Evolutionary conservation across 1,284 basidiomycete species (phyloP).

Genomic region (Ustilago loliicola): DNA sequence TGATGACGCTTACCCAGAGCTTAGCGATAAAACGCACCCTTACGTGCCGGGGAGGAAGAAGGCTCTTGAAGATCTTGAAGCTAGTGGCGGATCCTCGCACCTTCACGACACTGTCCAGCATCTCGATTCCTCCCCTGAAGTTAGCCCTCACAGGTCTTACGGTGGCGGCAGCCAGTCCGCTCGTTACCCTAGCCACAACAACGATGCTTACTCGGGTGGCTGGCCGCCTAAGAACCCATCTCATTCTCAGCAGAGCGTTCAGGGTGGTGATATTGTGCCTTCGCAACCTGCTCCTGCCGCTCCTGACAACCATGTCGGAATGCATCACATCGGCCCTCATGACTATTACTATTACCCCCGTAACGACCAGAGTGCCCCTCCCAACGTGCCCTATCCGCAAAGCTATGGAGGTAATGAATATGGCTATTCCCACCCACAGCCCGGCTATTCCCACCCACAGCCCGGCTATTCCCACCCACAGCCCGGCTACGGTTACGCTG

Average conservation of each 20-base stretch:
- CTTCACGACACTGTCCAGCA: too few relatives aligned
- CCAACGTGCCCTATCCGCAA: background rate
- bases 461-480: background rate
- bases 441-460: background rate
- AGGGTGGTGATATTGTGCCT: conserved; percentile 7
- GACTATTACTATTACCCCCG: background rate
- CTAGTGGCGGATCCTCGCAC: background rate
- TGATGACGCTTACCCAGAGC: too few relatives aligned
- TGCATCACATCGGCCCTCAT: background rate
- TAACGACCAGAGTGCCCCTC: background rate
- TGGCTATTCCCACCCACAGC: background rate
- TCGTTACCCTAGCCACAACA: background rate
- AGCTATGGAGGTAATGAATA: background rate
- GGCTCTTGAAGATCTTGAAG: too few relatives aligned
- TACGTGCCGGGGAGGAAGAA: background rate
- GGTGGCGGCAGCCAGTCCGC: background rate
- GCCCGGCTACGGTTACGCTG: background rate
- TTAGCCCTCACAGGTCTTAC: background rate
- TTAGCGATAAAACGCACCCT: background rate
- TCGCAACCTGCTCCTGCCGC: background rate
- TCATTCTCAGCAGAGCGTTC: background rate
- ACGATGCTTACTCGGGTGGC: too few relatives aligned
- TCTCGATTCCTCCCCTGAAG: background rate
- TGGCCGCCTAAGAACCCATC: conserved; percentile 1
- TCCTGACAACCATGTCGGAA: background rate